A percentile compares a stretch with the other conserved stretches of the same genome.
phyloP scores from a whole-genome alignment of 257 asterid species.

The Solanum arcanum region DNA sequence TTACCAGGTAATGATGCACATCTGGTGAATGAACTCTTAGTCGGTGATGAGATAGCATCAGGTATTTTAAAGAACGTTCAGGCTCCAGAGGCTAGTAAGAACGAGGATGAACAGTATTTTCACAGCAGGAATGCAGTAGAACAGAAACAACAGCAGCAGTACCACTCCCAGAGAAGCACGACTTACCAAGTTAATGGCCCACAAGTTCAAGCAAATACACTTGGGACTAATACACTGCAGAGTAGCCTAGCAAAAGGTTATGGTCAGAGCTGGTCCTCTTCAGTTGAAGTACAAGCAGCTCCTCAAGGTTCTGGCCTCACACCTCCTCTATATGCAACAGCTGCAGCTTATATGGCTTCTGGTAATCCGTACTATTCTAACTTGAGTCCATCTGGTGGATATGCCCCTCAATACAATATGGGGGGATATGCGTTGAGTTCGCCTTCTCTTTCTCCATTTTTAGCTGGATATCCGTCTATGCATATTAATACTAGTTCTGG shows the following conservation, averaged over 20 bases:
- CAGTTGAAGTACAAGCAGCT: slow-evolving; percentile 38
- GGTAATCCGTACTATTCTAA: slow-evolving; percentile 49
- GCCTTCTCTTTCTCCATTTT: slow-evolving; percentile 43
- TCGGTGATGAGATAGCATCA: slow-evolving; percentile 16
- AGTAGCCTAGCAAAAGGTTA: slow-evolving; percentile 18
- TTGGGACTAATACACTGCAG: slow-evolving; percentile 12
- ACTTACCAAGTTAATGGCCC: slow-evolving; percentile 32
- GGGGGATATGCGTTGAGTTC: slow-evolving; percentile 61
- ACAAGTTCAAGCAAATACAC: slow-evolving; percentile 31
- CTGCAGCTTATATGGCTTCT: slow-evolving; percentile 61
- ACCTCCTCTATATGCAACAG: slow-evolving; percentile 59
- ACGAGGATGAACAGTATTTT: slow-evolving; percentile 22
- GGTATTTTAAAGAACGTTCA: slow-evolving; percentile 19
- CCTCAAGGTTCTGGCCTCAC: slow-evolving; percentile 39
- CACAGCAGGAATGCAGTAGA: slow-evolving; percentile 26
- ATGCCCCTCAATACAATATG: slow-evolving; percentile 50
- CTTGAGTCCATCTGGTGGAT: slow-evolving; percentile 39
- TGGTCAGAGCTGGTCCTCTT: slow-evolving; percentile 20
- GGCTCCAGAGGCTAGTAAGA: slow-evolving; percentile 18
- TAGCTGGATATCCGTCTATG: slow-evolving; percentile 54
- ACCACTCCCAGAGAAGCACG: slow-evolving; percentile 28
- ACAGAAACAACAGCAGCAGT: slow-evolving; percentile 15
- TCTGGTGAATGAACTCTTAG: slow-evolving; percentile 17
- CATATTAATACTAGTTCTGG: slow-evolving; percentile 44
- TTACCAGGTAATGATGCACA: slow-evolving; percentile 17